Evolutionary conservation across 1,284 basidiomycete species (phyloP).

Genomic region (Boletus sp.): DNA sequence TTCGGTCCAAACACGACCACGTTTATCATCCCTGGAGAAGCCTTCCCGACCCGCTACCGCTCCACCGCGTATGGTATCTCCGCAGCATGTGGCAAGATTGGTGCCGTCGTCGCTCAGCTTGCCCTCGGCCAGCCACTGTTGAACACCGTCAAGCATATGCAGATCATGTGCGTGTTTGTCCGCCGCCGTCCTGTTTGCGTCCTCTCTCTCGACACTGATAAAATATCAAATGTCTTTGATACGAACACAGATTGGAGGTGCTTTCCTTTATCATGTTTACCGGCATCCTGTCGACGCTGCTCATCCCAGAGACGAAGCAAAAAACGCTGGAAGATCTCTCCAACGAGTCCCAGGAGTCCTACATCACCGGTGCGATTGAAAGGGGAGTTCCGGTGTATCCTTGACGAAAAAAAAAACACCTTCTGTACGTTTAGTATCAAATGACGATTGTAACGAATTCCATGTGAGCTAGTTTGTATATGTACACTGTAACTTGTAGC

Average conservation of each 20-base stretch:
- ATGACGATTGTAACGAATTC: no score
- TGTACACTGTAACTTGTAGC: conserved; percentile 1
- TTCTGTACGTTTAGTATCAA: neutral
- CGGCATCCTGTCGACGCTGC: conserved; percentile 54
- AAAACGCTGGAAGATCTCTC: conserved; percentile 53
- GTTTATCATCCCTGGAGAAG: conserved; percentile 67
- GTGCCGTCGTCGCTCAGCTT: conserved; percentile 66
- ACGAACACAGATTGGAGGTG: no score
- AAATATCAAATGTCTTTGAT: no score
- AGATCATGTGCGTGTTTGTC: conserved; percentile 32
- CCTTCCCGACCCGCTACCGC: conserved; percentile 72
- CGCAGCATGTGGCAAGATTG: conserved; percentile 65
- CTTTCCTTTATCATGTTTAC: conserved; percentile 59
- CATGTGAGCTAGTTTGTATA: conserved; percentile 2
- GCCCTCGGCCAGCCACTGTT: conserved; percentile 43
- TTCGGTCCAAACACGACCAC: conserved; percentile 75
- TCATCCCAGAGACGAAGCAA: conserved; percentile 60
- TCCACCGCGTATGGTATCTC: conserved; percentile 71
- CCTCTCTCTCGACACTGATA: no score
- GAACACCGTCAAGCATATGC: conserved; percentile 38
- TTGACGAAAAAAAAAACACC: neutral
- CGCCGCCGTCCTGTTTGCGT: neutral
- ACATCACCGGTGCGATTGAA: conserved; percentile 32
- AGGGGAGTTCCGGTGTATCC: conserved; percentile 14
- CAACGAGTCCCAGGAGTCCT: conserved; percentile 48